Evolutionary conservation across 1,284 basidiomycete genomes (phyloP).

Genomic region (Bondarzewia mesenterica): DNA sequence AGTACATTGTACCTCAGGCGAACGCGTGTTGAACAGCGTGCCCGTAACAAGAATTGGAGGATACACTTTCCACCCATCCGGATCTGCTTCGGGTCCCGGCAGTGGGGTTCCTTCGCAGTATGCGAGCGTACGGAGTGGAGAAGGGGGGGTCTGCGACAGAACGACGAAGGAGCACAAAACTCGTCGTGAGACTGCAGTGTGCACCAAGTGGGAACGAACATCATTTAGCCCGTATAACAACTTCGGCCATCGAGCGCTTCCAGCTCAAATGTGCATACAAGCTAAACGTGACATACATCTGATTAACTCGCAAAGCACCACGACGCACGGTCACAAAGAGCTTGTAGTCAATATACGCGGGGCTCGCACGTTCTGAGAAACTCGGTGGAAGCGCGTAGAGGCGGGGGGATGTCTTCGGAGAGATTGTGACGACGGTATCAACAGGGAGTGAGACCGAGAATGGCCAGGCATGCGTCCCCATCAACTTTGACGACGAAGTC

Average conservation of each 20-base stretch:
- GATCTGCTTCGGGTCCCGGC: slow-evolving; percentile 37
- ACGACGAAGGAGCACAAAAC: slow-evolving; percentile 33
- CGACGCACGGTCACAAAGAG: slow-evolving; percentile 26
- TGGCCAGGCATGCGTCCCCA: slow-evolving; percentile 22
- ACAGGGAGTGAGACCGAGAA: no score
- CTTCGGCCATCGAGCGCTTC: no score
- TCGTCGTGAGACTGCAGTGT: slow-evolving; percentile 18
- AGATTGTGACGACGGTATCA: slow-evolving; percentile 25
- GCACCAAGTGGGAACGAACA: no score
- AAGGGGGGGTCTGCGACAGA: slow-evolving; percentile 34
- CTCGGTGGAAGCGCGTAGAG: slow-evolving; percentile 24
- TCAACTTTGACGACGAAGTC: slow-evolving; percentile 14
- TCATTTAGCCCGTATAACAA: no score
- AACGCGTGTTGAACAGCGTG: slow-evolving; percentile 32
- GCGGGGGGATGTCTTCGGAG: slow-evolving; percentile 18
- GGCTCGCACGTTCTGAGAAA: slow-evolving; percentile 29
- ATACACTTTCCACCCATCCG: slow-evolving; percentile 39
- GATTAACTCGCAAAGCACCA: slow-evolving; percentile 6
- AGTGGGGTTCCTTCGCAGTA: slow-evolving; percentile 33
- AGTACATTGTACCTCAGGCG: slow-evolving; percentile 28
- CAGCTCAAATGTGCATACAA: no score
- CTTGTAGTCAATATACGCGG: slow-evolving; percentile 32
- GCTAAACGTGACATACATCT: slow-evolving; percentile 4
- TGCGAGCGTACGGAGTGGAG: slow-evolving; percentile 36
- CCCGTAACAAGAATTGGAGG: slow-evolving; percentile 30